Conservation (phyloP, 208 protist species). For the Strigomonas oncopelti region DNA sequence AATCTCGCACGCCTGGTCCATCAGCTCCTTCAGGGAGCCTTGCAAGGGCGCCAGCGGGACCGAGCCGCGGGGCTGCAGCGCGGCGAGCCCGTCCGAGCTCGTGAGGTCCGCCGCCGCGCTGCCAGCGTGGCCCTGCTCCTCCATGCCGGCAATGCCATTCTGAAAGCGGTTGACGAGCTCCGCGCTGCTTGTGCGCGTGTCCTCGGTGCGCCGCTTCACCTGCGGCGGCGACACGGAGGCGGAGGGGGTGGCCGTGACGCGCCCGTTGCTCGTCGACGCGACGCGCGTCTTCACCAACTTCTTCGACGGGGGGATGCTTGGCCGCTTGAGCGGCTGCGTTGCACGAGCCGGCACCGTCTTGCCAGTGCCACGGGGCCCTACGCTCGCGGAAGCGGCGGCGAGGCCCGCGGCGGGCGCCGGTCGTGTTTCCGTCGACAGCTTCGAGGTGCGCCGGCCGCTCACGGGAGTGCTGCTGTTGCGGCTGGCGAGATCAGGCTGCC, state of each 20-base stretch:
- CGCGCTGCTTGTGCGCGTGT: neutral
- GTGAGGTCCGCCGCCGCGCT: neutral
- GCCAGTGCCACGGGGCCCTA: neutral
- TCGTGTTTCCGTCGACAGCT: too few relatives aligned
- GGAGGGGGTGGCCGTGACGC: neutral
- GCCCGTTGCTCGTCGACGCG: neutral
- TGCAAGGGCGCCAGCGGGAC: slow-evolving; percentile 10
- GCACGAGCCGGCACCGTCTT: neutral
- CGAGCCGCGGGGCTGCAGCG: neutral
- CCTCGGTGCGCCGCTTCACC: slow-evolving; percentile 5
- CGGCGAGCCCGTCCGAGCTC: neutral
- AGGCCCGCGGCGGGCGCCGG: too few relatives aligned
- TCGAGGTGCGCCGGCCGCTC: neutral
- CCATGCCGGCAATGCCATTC: slow-evolving; percentile 13
- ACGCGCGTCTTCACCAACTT: neutral
- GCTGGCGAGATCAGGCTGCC: neutral
- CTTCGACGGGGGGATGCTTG: neutral
- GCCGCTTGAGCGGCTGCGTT: neutral
- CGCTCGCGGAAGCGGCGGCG: too few relatives aligned
- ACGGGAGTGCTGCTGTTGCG: neutral
- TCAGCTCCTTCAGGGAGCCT: slow-evolving; percentile 41
- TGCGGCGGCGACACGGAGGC: slow-evolving; percentile 9
- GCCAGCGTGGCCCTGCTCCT: neutral
- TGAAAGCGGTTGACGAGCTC: slow-evolving; percentile 20
- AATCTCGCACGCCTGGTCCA: slow-evolving; percentile 55